Conservation (phyloP, 768 basidiomycete genomes). For the Pulveroboletus sp. region DNA sequence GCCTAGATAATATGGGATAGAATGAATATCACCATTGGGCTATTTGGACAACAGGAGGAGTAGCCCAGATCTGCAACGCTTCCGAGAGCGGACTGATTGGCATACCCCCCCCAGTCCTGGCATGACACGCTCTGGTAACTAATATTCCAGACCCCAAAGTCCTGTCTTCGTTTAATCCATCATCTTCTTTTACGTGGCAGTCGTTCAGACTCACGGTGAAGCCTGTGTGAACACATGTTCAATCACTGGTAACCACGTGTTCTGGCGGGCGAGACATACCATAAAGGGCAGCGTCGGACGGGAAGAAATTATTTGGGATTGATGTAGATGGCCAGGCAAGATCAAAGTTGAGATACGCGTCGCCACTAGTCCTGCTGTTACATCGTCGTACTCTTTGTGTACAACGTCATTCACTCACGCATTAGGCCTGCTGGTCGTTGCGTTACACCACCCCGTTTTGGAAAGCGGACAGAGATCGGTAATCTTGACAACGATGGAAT, state of each 20-base stretch:
- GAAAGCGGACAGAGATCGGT: slow-evolving; percentile 76
- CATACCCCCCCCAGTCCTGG: slow-evolving; percentile 59
- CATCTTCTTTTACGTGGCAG: neutral
- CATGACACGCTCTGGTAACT: slow-evolving; percentile 66
- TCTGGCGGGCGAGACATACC: slow-evolving; percentile 34
- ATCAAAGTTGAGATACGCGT: slow-evolving; percentile 74
- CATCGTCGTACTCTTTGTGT: neutral
- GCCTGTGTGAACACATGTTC: slow-evolving; percentile 31
- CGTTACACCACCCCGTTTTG: slow-evolving; percentile 64
- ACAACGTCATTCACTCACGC: slow-evolving; percentile 40
- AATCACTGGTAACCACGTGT: slow-evolving; percentile 16
- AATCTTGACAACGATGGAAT: slow-evolving; percentile 68
- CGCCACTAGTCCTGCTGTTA: slow-evolving; percentile 44
- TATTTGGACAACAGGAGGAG: slow-evolving; percentile 66
- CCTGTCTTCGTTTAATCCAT: slow-evolving; percentile 35
- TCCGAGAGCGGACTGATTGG: slow-evolving; percentile 58
- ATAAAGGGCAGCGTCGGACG: slow-evolving; percentile 61
- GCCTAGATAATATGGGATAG: neutral
- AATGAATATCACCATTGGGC: slow-evolving; percentile 49
- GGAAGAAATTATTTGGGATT: slow-evolving; percentile 71
- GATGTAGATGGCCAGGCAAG: slow-evolving; percentile 71
- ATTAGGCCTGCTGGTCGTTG: slow-evolving; percentile 56
- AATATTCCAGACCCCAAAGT: slow-evolving; percentile 86
- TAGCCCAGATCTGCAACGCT: slow-evolving; percentile 54
- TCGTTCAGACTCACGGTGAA: slow-evolving; percentile 32